Evolutionary conservation across 352 stramenopile species (phyloP).

Genomic region (Phytophthora tentaculata): DNA sequence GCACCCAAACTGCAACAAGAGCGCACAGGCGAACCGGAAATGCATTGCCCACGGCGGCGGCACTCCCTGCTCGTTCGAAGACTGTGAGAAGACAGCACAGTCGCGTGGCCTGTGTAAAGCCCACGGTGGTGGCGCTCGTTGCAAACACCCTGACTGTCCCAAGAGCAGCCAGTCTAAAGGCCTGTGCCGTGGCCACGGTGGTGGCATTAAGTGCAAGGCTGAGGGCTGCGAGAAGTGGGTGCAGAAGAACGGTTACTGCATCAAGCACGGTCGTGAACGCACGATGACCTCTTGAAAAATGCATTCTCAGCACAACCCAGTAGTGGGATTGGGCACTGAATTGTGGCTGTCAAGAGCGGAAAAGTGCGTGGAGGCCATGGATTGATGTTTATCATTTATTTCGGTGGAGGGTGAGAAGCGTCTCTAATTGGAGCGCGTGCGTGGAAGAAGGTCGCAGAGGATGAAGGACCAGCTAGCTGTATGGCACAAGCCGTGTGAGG

Average conservation of each 20-base stretch:
- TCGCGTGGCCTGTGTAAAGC: slow-evolving; percentile 86
- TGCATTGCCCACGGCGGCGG: slow-evolving; percentile 87
- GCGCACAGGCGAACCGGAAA: slow-evolving; percentile 88
- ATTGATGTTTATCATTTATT: slow-evolving; percentile 50
- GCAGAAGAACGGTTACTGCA: slow-evolving; percentile 91
- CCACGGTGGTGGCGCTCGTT: slow-evolving; percentile 80
- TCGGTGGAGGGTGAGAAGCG: slow-evolving; percentile 31
- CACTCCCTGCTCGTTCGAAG: slow-evolving; percentile 84
- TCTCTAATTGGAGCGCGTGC: slow-evolving; percentile 21
- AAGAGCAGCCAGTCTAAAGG: slow-evolving; percentile 89
- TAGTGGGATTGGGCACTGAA: slow-evolving; percentile 6
- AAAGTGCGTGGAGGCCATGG: slow-evolving; percentile 11
- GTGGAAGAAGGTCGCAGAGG: slow-evolving; percentile 24
- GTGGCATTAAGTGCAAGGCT: slow-evolving; percentile 88
- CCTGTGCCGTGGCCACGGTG: slow-evolving; percentile 81
- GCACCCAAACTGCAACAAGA: slow-evolving; percentile 87
- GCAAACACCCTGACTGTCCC: slow-evolving; percentile 85
- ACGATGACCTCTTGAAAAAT: slow-evolving; percentile 61
- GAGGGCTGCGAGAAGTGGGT: slow-evolving; percentile 90
- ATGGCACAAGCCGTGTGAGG: slow-evolving; percentile 27
- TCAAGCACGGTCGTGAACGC: slow-evolving; percentile 86
- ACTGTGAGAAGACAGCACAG: slow-evolving; percentile 90
- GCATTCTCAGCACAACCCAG: slow-evolving; percentile 9
- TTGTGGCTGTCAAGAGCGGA: slow-evolving; percentile 12
- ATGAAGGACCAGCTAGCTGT: slow-evolving; percentile 19